Percentiles rank a stretch among this genome's conserved stretches.
Evolutionary conservation across 768 basidiomycete species (phyloP).

Genomic region (Nidularia sp.): DNA sequence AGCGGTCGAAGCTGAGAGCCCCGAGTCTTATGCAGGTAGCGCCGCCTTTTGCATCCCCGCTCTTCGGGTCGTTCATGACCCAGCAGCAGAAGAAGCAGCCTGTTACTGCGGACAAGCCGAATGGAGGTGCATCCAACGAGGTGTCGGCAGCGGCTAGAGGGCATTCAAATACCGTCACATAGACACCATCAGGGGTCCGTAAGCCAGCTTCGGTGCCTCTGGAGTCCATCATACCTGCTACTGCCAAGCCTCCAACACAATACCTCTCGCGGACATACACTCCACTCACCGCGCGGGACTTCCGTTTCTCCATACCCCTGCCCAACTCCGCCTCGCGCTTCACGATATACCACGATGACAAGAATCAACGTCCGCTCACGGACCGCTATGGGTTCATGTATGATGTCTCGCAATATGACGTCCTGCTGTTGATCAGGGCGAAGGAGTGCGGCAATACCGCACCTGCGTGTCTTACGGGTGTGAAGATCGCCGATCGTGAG

Average conservation of each 20-base stretch:
- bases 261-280: conserved; percentile 76
- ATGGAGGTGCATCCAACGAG: too few relatives aligned
- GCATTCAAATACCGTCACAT: too few relatives aligned
- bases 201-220: conserved; percentile 57
- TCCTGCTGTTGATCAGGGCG: conserved; percentile 69
- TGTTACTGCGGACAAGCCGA: neutral
- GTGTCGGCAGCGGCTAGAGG: too few relatives aligned
- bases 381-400: conserved; percentile 93
- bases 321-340: conserved; percentile 54
- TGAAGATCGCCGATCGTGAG: conserved; percentile 81
- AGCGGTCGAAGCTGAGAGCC: conserved; percentile 24
- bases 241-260: conserved; percentile 78
- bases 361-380: conserved; percentile 59
- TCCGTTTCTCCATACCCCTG: conserved; percentile 65
- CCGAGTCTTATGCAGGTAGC: conserved; percentile 27
- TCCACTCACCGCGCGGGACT: conserved; percentile 68
- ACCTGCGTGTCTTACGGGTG: conserved; percentile 81
- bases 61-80: conserved; percentile 56
- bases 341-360: conserved; percentile 44
- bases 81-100: conserved; percentile 43
- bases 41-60: conserved; percentile 47
- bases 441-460: conserved; percentile 71
- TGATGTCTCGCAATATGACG: conserved; percentile 78
- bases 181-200: neutral
- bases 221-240: conserved; percentile 80